phyloP scores from a whole-genome alignment of 1,284 basidiomycete species.

The Bondarzewia mesenterica region DNA sequence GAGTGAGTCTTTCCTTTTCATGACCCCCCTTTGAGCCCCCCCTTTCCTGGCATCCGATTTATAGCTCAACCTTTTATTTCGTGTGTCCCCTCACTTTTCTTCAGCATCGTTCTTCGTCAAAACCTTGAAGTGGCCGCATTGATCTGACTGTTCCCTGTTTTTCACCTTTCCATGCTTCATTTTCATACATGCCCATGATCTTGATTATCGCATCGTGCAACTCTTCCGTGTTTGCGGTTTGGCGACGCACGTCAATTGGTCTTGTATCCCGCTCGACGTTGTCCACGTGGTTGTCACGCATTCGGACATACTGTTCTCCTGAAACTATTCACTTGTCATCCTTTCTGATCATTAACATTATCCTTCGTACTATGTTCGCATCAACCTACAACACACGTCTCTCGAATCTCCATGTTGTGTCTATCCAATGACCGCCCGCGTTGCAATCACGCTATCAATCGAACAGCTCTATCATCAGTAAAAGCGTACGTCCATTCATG shows the following conservation, averaged over 20 bases:
- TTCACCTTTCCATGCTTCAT: slow-evolving; percentile 11
- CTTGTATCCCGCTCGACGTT: neutral
- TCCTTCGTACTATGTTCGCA: slow-evolving; percentile 10
- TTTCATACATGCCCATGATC: slow-evolving; percentile 2
- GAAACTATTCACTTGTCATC: slow-evolving; percentile 11
- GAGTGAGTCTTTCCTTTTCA: slow-evolving; percentile 60
- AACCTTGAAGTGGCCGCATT: slow-evolving; percentile 37
- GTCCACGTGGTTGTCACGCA: slow-evolving; percentile 3
- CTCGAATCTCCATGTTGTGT: slow-evolving; percentile 5
- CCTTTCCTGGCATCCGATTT: slow-evolving; percentile 16
- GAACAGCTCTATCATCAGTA: slow-evolving; percentile 55
- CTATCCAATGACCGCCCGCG: slow-evolving; percentile 10
- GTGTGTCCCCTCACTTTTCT: slow-evolving; percentile 15
- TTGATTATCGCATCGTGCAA: slow-evolving; percentile 5
- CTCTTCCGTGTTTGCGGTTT: neutral
- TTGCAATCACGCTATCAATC: slow-evolving; percentile 5
- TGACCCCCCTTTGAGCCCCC: slow-evolving; percentile 18
- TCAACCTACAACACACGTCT: neutral
- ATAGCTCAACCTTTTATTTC: slow-evolving; percentile 17
- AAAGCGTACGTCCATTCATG: slow-evolving; percentile 45
- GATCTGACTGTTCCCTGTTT: slow-evolving; percentile 23
- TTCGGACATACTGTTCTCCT: slow-evolving; percentile 15
- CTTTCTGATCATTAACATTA: slow-evolving; percentile 5
- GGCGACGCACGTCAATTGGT: neutral
- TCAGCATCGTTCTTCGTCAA: slow-evolving; percentile 37